Conservation (phyloP, 2,329 filamentous ascomycete species). For the Colletotrichum cereale region DNA sequence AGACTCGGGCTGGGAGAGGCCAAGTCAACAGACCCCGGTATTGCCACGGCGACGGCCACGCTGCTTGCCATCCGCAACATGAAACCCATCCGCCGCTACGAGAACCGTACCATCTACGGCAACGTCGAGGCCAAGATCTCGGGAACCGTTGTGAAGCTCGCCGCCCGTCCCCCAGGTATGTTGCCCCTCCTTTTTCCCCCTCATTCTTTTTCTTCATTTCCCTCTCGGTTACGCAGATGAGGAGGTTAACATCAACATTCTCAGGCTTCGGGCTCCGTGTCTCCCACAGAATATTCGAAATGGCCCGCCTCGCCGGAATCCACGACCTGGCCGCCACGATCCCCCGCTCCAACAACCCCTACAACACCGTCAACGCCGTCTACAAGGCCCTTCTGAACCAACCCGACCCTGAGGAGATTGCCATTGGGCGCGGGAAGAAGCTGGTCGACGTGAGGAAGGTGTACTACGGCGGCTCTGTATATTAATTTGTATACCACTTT, state of each 20-base stretch:
- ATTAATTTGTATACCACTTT: slow-evolving; percentile 53
- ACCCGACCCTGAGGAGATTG: slow-evolving; percentile 89
- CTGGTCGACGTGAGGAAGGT: slow-evolving; percentile 96
- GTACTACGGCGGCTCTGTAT: slow-evolving; percentile 88
- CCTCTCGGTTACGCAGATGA: not conserved
- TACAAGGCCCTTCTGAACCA: slow-evolving; percentile 87
- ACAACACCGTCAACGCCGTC: slow-evolving; percentile 97
- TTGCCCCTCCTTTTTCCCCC: slow-evolving; percentile 36
- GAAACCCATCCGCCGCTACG: slow-evolving; percentile 91
- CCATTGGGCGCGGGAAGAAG: slow-evolving; percentile 91
- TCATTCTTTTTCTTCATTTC: not conserved
- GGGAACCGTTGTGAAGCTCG: slow-evolving; percentile 86
- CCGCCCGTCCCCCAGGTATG: slow-evolving; percentile 88
- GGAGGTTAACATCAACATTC: not conserved
- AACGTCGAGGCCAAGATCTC: slow-evolving; percentile 86
- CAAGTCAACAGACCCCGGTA: slow-evolving; percentile 81
- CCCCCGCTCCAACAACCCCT: slow-evolving; percentile 89
- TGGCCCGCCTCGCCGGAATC: slow-evolving; percentile 89
- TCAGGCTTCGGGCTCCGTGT: slow-evolving; percentile 93
- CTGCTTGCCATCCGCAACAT: slow-evolving; percentile 91
- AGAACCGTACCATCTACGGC: slow-evolving; percentile 91
- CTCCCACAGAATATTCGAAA: slow-evolving; percentile 92
- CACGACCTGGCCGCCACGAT: slow-evolving; percentile 87
- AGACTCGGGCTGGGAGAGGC: slow-evolving; percentile 90
- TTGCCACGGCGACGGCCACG: slow-evolving; percentile 79